Evolutionary conservation across 2,329 filamentous ascomycete species (phyloP), one percentile per base, ranked within the genome.

Genomic region (Dactylonectria estremocensis): DNA sequence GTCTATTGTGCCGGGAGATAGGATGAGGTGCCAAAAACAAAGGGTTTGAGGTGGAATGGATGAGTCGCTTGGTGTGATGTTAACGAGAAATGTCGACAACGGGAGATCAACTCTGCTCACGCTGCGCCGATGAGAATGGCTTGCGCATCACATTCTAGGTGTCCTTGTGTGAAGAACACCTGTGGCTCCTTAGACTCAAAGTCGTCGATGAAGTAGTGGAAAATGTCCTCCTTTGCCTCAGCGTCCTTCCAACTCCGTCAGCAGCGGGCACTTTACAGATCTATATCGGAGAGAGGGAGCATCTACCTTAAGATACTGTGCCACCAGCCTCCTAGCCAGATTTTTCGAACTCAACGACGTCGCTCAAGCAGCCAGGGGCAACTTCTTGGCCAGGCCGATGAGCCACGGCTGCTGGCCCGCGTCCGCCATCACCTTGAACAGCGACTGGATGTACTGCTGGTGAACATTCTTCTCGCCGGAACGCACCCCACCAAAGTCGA

Each of bases 261-360:
- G 20, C 18, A 56, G 16, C 24, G 9, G 13, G 13, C 24, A 28
- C n/a, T 22, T 28, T 16, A 28, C 22, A 3, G 35, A 16, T 22
- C 24, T 22, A 31, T 3, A 52, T 13, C 18, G 5, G 31, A 31
- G 2, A 28, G 35, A 5, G 22, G 13, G 3, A 8, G 18, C 11
- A 58, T 50, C 64, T 65, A 67, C 71, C 46, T 71, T 60, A 16
- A 62, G 63, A 67, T 65, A 74, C 72, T 67, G 69, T 65, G 73
- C 67, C 35, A 70, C 74, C 64, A 76, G 80, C 73, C 64, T 80
- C 75, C 66, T 82, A 77, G 70, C 83, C 79, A 87, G 82, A 77
- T 87, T 84, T 84, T 78, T 90, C 86, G 46, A 76, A 76, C 16
- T 67, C 70, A 11, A 67, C 48, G 2, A 66, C 43, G 16, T 66